Evolutionary conservation across 352 stramenopile genomes (phyloP), one percentile per base, ranked within the genome.

Genomic region (Globisporangium okanoganense): DNA sequence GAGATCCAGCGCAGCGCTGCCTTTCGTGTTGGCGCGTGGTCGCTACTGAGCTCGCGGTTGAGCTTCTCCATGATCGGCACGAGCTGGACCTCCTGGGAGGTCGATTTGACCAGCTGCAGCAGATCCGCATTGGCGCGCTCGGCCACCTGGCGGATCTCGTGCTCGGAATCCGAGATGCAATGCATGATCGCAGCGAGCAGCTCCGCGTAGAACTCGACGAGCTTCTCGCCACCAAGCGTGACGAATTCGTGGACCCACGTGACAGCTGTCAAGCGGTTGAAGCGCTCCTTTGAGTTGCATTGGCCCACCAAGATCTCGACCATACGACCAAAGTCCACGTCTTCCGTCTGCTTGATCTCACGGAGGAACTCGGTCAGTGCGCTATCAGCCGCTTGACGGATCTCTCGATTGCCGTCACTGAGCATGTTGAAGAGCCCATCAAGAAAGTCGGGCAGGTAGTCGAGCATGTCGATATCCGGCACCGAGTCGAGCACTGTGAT

Each of bases 371-470:
- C 94, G 1, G 85, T 90, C 18, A 99, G 69, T 9, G 94, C 95
- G 52, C 88, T 96, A 72, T 98, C 94, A 0, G 95, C 95, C 0
- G 92, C 96, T 58, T 99, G 96, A 31, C 96, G 91, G 56, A 99
- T 99, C 73, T 99, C 97, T 24, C 95, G 77, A 74, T 99, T 99
- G 5, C 90, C 95, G 73, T 99, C 97, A 64, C 94, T 98, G 1
- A 99, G 76, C 98, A 99, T 99, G 71, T 99, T 99, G 64, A 99
- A 99, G 20, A 99, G 75, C 0, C 98, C 97, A 66, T 99, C 97
- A 12, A 99, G 71, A 76, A 99, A 99, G 58, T 99, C 97, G 2
- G 86, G 86, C 44, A 96, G 70, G 80, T 97, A 99, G 74, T 99
- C 97, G 56, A 99, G 85, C 96, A 99, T 99, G 69, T 98, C 96